Evolutionary conservation across 1,284 basidiomycete genomes (phyloP).

Genomic region (Schizopora paradoxa): DNA sequence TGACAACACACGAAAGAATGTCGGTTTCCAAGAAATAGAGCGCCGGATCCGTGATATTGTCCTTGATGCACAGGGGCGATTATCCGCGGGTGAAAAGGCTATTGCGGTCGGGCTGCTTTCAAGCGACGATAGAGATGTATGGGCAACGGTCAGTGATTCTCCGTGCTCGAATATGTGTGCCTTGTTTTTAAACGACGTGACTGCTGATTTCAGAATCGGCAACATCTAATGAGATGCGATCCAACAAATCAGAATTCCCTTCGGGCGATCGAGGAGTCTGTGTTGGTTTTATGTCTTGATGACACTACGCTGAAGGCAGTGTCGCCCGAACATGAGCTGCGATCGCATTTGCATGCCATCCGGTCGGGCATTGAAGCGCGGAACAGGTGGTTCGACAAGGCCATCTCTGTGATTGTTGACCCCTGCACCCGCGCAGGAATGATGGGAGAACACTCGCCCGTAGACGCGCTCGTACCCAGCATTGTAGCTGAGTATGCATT

Average conservation of each 20-base stretch:
- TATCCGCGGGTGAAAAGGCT: slow-evolving; percentile 49
- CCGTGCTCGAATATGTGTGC: neutral
- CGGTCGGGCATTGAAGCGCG: slow-evolving; percentile 66
- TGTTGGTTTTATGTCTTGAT: slow-evolving; percentile 73
- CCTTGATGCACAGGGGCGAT: slow-evolving; percentile 57
- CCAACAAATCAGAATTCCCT: slow-evolving; percentile 58
- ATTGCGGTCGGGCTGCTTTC: slow-evolving; percentile 70
- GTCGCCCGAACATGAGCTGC: too few relatives aligned
- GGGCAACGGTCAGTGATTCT: slow-evolving; percentile 62
- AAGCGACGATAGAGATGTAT: slow-evolving; percentile 77
- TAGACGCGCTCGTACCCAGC: slow-evolving; percentile 89
- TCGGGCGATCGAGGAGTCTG: slow-evolving; percentile 63
- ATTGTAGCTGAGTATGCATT: slow-evolving; percentile 86
- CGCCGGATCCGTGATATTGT: slow-evolving; percentile 61
- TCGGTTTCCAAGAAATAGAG: slow-evolving; percentile 57
- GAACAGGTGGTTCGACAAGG: slow-evolving; percentile 95
- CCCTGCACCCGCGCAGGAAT: slow-evolving; percentile 82
- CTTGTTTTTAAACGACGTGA: slow-evolving; percentile 15
- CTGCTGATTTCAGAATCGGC: slow-evolving; percentile 53
- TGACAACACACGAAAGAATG: slow-evolving; percentile 27
- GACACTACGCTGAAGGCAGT: slow-evolving; percentile 47
- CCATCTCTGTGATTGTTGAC: slow-evolving; percentile 80
- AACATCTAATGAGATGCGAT: slow-evolving; percentile 65
- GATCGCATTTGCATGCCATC: slow-evolving; percentile 76
- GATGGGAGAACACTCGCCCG: slow-evolving; percentile 90